phyloP scores from a whole-genome alignment of 257 asterid species.

The Nicotiana sylvestris region DNA sequence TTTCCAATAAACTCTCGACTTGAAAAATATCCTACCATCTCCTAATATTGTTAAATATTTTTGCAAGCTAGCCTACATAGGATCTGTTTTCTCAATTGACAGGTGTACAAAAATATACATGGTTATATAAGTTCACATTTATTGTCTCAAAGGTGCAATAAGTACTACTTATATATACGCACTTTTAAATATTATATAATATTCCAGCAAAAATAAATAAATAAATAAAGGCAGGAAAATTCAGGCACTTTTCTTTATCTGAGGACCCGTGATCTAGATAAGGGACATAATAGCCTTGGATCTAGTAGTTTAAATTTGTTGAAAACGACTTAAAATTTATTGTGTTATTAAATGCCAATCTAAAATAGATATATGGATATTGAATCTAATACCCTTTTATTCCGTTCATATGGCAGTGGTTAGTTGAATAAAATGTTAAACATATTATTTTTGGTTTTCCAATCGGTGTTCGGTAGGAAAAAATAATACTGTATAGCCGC shows the following conservation, averaged over 20 bases:
- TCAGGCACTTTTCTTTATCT: neutral
- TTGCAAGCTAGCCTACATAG: too few relatives aligned
- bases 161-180: too few relatives aligned
- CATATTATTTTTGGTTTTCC: too few relatives aligned
- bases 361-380: neutral
- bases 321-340: neutral
- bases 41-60: too few relatives aligned
- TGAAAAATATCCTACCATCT: too few relatives aligned
- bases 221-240: neutral
- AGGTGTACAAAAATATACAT: too few relatives aligned
- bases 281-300: neutral
- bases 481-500: too few relatives aligned
- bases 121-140: too few relatives aligned
- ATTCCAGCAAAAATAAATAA: neutral
- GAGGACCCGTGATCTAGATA: slow-evolving; percentile 5
- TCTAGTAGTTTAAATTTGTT: neutral
- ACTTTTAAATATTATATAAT: neutral
- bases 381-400: neutral
- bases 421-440: neutral
- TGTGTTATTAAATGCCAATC: neutral
- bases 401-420: neutral
- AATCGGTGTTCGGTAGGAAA: too few relatives aligned
- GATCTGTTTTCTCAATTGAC: too few relatives aligned
- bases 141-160: too few relatives aligned
- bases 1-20: too few relatives aligned